A percentile compares a stretch with the other conserved stretches of the same genome.
These are phyloP conservation scores for Fusarium praegraminearum DNA, from an alignment of 2,329 filamentous ascomycete genomes.

Conservation along the genomic window DNA sequence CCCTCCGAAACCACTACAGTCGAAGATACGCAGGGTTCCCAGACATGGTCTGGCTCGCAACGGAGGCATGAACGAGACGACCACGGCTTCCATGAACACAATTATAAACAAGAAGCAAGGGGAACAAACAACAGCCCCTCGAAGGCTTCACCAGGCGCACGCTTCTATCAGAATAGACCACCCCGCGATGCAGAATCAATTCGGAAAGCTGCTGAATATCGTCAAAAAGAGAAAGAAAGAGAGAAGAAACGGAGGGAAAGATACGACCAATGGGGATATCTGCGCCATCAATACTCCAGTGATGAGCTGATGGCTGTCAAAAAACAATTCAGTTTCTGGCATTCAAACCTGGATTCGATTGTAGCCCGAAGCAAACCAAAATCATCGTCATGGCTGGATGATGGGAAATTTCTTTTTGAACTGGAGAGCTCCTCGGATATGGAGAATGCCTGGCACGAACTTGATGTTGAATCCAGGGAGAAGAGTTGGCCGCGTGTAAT, in stretches of 20 bases:
- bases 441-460: constrained; percentile 50
- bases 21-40: constrained; percentile 3
- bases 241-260: constrained; percentile 18
- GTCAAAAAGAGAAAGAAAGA: constrained; percentile 2
- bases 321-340: constrained; percentile 49
- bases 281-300: constrained; percentile 46
- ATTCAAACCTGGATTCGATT: constrained; percentile 44
- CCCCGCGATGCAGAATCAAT: not conserved
- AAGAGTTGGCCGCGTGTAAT: constrained; percentile 52
- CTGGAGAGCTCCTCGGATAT: constrained; percentile 49
- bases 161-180: constrained; percentile 3
- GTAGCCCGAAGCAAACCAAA: constrained; percentile 22
- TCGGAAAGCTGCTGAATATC: constrained; percentile 13
- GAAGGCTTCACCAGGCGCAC: not conserved
- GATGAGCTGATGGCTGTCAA: constrained; percentile 42
- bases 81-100: not conserved
- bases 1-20: constrained; percentile 4
- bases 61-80: not conserved
- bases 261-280: constrained; percentile 51
- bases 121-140: not conserved
- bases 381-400: constrained; percentile 46
- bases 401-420: constrained; percentile 50
- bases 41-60: not conserved
- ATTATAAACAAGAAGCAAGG: not conserved
- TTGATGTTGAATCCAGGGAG: constrained; percentile 45